Evolutionary conservation across 1,284 basidiomycete genomes (phyloP).

Genomic region (Ganoderma multipileum): DNA sequence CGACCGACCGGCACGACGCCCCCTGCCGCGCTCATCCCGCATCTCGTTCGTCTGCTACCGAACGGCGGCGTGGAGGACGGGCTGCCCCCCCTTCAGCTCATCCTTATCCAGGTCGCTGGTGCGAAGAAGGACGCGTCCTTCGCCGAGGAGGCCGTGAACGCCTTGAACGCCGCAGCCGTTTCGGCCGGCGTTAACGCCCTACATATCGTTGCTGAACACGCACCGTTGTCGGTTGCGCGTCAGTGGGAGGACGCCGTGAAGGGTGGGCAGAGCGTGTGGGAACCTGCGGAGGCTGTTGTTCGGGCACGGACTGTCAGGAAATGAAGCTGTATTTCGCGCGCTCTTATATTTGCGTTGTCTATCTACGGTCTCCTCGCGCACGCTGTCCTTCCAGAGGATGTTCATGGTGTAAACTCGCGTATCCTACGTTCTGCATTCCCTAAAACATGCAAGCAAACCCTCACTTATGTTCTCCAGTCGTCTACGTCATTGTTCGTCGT

Average conservation of each 20-base stretch:
- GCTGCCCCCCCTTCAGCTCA: conserved; percentile 33
- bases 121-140: conserved; percentile 25
- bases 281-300: conserved; percentile 37
- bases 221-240: conserved; percentile 40
- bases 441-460: not conserved
- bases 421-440: not conserved
- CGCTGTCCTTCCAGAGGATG: not conserved
- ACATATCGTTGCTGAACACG: conserved; percentile 42
- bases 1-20: conserved; percentile 33
- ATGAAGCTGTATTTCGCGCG: not conserved
- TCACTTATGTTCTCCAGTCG: too few species aligned
- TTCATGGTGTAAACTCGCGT: not conserved
- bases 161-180: conserved; percentile 36
- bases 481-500: not conserved
- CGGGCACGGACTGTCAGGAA: conserved; percentile 22
- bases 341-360: not conserved
- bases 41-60: conserved; percentile 32
- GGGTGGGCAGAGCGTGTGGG: conserved; percentile 39
- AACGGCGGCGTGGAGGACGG: conserved; percentile 11
- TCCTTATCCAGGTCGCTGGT: conserved; percentile 44
- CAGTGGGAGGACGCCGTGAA: conserved; percentile 43
- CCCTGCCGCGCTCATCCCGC: conserved; percentile 32
- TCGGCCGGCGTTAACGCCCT: conserved; percentile 32
- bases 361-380: not conserved
- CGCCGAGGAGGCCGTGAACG: conserved; percentile 31